Evolutionary conservation across 2,329 filamentous ascomycete species (phyloP).

Genomic region (Colletotrichum somersetense): DNA sequence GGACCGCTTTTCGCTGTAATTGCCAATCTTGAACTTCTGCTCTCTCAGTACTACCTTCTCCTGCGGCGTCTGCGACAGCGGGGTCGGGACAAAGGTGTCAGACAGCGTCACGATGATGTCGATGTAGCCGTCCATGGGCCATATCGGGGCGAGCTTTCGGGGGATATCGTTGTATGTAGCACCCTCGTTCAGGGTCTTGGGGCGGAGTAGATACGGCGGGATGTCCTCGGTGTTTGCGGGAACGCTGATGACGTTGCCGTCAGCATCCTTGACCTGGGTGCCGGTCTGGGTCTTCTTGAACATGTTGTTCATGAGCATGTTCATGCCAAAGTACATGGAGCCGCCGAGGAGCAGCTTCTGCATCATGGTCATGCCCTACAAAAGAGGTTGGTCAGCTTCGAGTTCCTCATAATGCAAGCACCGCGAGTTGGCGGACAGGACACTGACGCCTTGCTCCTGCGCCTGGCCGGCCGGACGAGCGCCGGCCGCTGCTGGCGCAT

Average conservation of each 20-base stretch:
- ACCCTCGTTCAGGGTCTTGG: constrained; percentile 69
- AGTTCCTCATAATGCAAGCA: constrained; percentile 13
- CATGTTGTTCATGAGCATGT: constrained; percentile 68
- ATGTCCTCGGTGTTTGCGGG: constrained; percentile 68
- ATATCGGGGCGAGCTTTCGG: constrained; percentile 84
- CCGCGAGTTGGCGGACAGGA: background rate
- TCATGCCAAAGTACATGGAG: constrained; percentile 70
- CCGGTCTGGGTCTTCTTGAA: constrained; percentile 61
- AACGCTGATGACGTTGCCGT: constrained; percentile 66
- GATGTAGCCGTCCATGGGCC: constrained; percentile 81
- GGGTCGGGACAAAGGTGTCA: constrained; percentile 75
- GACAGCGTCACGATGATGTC: constrained; percentile 91
- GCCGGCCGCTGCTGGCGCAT: constrained; percentile 28
- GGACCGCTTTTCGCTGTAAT: constrained; percentile 82
- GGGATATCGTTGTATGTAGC: constrained; percentile 76
- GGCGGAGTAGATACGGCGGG: constrained; percentile 74
- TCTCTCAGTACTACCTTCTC: constrained; percentile 83
- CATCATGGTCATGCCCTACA: constrained; percentile 54
- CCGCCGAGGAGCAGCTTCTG: constrained; percentile 64
- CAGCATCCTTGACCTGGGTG: constrained; percentile 62
- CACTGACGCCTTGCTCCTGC: constrained; percentile 42
- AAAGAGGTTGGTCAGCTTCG: constrained; percentile 14
- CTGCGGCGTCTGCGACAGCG: constrained; percentile 73
- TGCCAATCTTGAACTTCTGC: constrained; percentile 81
- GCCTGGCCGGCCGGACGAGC: constrained; percentile 22